Evolutionary conservation across 2,329 filamentous ascomycete species (phyloP).

Genomic region (Neofusicoccum parvum): DNA sequence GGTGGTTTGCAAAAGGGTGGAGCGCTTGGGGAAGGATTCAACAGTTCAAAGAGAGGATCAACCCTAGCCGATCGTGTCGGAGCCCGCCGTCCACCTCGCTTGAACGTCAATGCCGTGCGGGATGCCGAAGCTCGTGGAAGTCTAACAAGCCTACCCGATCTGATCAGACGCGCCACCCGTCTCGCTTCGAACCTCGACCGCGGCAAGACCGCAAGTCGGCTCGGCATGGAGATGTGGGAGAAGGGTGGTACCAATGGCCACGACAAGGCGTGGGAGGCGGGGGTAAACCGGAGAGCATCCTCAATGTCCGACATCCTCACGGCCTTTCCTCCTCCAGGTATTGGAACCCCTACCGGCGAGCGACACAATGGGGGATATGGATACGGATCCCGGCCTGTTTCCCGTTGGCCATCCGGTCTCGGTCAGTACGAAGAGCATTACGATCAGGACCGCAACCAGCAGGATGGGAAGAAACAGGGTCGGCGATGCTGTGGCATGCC

Average conservation of each 20-base stretch:
- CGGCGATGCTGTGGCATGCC: constrained; percentile 83
- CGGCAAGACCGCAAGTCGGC: constrained; percentile 67
- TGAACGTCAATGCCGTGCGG: constrained; percentile 81
- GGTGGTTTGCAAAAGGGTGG: constrained; percentile 37
- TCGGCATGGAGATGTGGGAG: constrained; percentile 55
- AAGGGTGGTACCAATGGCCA: constrained; percentile 31
- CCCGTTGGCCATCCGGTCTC: constrained; percentile 8
- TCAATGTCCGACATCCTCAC: constrained; percentile 67
- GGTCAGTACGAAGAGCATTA: constrained; percentile 8
- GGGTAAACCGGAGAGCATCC: constrained; percentile 36
- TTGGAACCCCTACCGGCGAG: constrained; percentile 48
- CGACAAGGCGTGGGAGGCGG: constrained; percentile 32
- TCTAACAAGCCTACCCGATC: constrained; percentile 85
- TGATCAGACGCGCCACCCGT: constrained; percentile 85
- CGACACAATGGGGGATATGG: neutral
- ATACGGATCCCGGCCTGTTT: neutral
- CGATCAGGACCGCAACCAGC: constrained; percentile 22
- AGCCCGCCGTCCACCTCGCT: constrained; percentile 62
- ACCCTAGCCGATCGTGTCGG: constrained; percentile 46
- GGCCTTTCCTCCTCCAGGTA: constrained; percentile 63
- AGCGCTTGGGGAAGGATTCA: constrained; percentile 33
- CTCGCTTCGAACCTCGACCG: constrained; percentile 86
- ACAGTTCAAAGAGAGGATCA: constrained; percentile 32
- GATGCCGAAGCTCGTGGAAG: constrained; percentile 84
- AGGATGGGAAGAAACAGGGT: constrained; percentile 40